Conservation (phyloP, 371 early-diverging fungal genomes). For the Mucor irregularis region DNA sequence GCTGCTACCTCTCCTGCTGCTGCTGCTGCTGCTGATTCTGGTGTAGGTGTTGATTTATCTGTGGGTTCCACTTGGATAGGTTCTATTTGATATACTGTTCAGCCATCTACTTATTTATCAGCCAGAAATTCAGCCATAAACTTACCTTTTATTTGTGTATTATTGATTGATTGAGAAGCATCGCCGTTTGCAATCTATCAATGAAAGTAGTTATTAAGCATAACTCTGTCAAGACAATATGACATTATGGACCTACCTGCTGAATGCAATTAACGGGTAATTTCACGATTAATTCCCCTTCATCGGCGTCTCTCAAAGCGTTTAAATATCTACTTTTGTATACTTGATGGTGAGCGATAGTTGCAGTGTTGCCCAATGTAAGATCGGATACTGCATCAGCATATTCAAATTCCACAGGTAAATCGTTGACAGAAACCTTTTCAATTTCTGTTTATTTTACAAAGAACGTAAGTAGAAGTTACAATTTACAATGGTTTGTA, state of each 20-base stretch:
- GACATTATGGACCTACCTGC: slow-evolving; percentile 18
- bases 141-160: slow-evolving; percentile 18
- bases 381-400: slow-evolving; percentile 55
- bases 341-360: slow-evolving; percentile 58
- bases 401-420: slow-evolving; percentile 51
- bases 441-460: slow-evolving; percentile 49
- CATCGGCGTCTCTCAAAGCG: slow-evolving; percentile 63
- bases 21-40: neutral
- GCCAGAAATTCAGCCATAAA: no score
- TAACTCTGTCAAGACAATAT: neutral
- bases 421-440: slow-evolving; percentile 59
- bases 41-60: neutral
- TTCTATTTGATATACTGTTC: neutral
- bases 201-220: slow-evolving; percentile 1
- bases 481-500: no score
- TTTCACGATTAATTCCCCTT: slow-evolving; percentile 66
- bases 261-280: slow-evolving; percentile 57
- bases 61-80: neutral
- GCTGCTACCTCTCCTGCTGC: neutral
- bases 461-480: neutral
- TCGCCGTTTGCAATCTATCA: slow-evolving; percentile 28
- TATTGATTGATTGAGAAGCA: slow-evolving; percentile 23
- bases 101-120: slow-evolving; percentile 18
- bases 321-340: slow-evolving; percentile 59
- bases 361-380: slow-evolving; percentile 46